Evolutionary conservation across 164 flowering plant species (phyloP), one percentile per base, ranked within the genome.

Genomic region (Annona squamosa): DNA sequence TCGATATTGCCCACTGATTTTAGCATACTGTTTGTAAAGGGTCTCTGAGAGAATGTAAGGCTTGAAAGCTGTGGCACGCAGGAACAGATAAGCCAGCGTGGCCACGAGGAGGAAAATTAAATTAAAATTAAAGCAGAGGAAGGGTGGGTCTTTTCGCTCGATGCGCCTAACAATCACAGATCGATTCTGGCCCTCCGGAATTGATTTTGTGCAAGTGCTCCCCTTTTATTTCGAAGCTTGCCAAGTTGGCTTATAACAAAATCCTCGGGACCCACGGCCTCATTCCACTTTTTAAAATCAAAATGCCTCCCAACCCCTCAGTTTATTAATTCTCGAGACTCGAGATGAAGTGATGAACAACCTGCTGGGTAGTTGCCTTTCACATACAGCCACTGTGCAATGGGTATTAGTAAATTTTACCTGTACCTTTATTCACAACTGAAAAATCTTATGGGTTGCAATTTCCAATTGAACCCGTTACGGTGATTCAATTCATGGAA

Each of bases 71-170:
- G 18, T 63, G 37, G 19, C 42, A 16, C 13, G 59, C 46, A 10
- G 37, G 16, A 64, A 46, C 48, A 71, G 75, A 73, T 73, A 73
- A 77, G 70, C 65, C 68, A 41, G 76, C 6, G 4, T 2, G 0
- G 3, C 2, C 1, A 68, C 16, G 16, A 68, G 4, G 52, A 10
- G 18, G 18, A 67, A 61, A 3, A n/a, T 13, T 12, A 61, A 61
- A 12, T 5, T 7, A n/a, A n/a, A 3, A 68, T 16, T 2, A n/a
- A 18, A 68, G n/a, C 56, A 10, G 19, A 4, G 37, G 70, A 68
- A 68, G 48, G 19, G 4, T 68, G 19, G n/a, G 70, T 26, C 7
- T 18, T 12, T 46, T 68, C n/a, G 56, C 70, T 68, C 46, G 70
- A 68, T 68, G 70, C 70, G 70, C 70, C 65, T 17, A 45, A 46